These are phyloP conservation scores for Candida boleticola DNA, from an alignment of 805 yeast species.

Conservation along the genomic window DNA sequence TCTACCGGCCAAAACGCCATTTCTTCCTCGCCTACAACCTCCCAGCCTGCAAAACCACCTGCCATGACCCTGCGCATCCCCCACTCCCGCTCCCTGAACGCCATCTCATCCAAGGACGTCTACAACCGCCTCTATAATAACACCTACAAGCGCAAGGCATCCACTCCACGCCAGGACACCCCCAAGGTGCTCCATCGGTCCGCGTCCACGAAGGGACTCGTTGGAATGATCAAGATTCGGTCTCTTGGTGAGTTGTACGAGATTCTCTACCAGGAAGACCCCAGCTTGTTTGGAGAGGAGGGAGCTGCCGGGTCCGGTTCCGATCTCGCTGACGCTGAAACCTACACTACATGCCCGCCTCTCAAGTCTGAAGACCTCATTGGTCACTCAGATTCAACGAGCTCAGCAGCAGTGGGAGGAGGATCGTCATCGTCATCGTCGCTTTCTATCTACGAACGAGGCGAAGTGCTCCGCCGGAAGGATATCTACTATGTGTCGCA, in stretches of 20 bases:
- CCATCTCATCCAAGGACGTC: conserved; percentile 1
- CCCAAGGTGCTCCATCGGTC: conserved; percentile 2
- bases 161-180: conserved; percentile 1
- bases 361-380: conserved; percentile 1
- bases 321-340: background rate
- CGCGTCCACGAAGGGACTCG: background rate
- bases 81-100: background rate
- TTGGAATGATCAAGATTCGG: conserved; percentile 10
- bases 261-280: conserved; percentile 24
- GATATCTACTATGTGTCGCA: conserved; percentile 52
- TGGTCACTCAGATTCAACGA: background rate
- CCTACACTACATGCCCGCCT: background rate
- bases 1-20: too few relatives aligned
- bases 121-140: conserved; percentile 4
- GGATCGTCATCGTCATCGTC: conserved; percentile 26
- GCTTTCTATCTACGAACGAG: conserved; percentile 12
- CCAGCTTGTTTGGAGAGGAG: conserved; percentile 23
- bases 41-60: too few relatives aligned
- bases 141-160: conserved; percentile 1
- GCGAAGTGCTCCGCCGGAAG: conserved; percentile 41
- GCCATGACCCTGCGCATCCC: background rate
- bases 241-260: conserved; percentile 18
- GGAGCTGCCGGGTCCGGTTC: too few relatives aligned
- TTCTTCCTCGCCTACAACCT: too few relatives aligned
- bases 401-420: too few relatives aligned